Evolutionary conservation across 2,329 filamentous ascomycete species (phyloP).

Genomic region (Clarireedia homoeocarpa): DNA sequence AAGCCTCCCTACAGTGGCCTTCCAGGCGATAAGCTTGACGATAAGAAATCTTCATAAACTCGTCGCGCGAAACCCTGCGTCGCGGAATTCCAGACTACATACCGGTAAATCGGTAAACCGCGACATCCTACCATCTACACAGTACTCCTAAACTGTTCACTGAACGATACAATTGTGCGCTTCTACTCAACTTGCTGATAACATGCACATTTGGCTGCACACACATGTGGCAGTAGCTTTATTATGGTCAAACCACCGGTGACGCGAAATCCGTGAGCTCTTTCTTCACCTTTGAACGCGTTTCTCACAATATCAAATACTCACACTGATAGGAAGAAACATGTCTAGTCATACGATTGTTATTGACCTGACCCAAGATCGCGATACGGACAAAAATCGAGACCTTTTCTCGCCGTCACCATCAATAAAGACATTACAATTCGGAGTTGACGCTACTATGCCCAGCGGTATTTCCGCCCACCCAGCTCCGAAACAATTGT

Average conservation of each 20-base stretch:
- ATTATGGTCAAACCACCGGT: neutral
- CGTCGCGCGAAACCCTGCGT: too few species aligned
- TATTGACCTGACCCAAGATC: constrained; percentile 3
- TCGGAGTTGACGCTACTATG: neutral
- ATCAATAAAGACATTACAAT: neutral
- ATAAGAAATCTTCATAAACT: too few species aligned
- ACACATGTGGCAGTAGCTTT: neutral
- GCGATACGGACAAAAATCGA: neutral
- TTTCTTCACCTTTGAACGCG: neutral
- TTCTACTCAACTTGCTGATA: too few species aligned
- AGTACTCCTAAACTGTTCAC: too few species aligned
- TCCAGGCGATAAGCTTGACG: too few species aligned
- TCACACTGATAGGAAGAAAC: neutral
- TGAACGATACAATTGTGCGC: too few species aligned
- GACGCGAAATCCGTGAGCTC: neutral
- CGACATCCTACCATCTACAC: too few species aligned
- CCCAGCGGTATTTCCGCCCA: neutral
- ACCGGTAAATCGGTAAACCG: too few species aligned
- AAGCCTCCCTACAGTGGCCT: too few species aligned
- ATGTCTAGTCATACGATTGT: neutral
- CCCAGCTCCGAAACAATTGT: too few species aligned
- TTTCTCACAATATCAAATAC: neutral
- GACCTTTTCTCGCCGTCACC: neutral
- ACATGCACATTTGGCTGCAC: too few species aligned
- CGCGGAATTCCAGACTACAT: too few species aligned